Evolutionary conservation across 164 flowering plant species (phyloP).

Genomic region (Berberis vulgaris): DNA sequence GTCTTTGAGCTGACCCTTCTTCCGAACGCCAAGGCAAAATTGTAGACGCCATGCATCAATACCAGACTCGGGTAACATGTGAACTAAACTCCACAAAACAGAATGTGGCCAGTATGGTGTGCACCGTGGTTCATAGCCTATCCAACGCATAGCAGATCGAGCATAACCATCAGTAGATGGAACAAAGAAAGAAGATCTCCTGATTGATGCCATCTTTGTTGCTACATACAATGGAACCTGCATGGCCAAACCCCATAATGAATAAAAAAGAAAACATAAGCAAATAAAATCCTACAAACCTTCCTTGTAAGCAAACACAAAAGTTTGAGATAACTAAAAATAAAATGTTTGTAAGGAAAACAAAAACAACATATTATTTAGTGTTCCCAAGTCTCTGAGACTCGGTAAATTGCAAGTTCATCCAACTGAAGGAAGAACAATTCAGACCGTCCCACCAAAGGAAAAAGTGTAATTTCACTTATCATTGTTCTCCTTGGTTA

Average conservation of each 20-base stretch:
- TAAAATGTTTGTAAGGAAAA: neutral
- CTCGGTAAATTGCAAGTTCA: neutral
- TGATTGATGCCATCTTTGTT: slow-evolving; percentile 89
- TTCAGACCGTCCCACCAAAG: no score
- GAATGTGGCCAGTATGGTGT: slow-evolving; percentile 97
- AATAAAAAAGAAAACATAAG: neutral
- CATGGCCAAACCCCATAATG: slow-evolving; percentile 1
- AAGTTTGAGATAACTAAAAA: neutral
- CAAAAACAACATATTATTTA: neutral
- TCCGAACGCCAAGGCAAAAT: slow-evolving; percentile 56
- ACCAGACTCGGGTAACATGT: slow-evolving; percentile 44
- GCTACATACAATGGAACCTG: slow-evolving; percentile 92
- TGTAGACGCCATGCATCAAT: slow-evolving; percentile 56
- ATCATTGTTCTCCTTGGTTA: no score
- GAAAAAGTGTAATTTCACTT: no score
- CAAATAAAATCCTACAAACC: neutral
- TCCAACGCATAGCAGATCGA: slow-evolving; percentile 60
- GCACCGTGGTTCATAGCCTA: slow-evolving; percentile 91
- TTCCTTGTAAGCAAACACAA: neutral
- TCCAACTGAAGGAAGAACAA: neutral
- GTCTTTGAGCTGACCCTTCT: slow-evolving; percentile 60
- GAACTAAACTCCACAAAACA: slow-evolving; percentile 45
- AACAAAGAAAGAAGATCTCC: slow-evolving; percentile 69
- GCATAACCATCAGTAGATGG: slow-evolving; percentile 88
- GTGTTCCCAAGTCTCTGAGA: neutral